These are phyloP conservation scores for Monascus ruber DNA, from an alignment of 2,329 filamentous ascomycete genomes.

Conservation along the genomic window DNA sequence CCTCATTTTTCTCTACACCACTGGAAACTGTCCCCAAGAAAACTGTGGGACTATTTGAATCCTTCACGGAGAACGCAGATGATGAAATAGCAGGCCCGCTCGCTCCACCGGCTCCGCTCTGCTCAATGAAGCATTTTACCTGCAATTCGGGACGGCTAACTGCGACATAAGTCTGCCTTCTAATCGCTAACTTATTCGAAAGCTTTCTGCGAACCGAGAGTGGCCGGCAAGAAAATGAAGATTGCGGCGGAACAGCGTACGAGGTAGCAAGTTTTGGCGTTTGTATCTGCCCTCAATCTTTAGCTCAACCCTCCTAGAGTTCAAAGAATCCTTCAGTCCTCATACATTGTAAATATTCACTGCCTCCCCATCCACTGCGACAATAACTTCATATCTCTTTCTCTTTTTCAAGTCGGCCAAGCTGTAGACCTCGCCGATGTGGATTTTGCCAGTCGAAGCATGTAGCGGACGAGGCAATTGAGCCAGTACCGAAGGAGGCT, in stretches of 20 bases:
- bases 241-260: conserved; percentile 50
- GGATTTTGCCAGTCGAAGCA: conserved; percentile 28
- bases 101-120: conserved; percentile 21
- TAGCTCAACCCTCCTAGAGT: not conserved
- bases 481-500: conserved; percentile 32
- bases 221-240: conserved; percentile 45
- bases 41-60: conserved; percentile 25
- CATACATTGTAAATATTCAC: conserved; percentile 52
- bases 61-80: conserved; percentile 26
- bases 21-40: conserved; percentile 29
- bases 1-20: conserved; percentile 5
- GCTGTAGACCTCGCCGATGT: conserved; percentile 40
- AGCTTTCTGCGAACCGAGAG: conserved; percentile 46
- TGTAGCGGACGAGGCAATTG: conserved; percentile 35
- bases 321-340: not conserved
- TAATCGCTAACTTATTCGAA: conserved; percentile 30
- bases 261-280: conserved; percentile 49
- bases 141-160: conserved; percentile 38
- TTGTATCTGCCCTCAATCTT: conserved; percentile 39
- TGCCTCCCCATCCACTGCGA: conserved; percentile 50
- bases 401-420: conserved; percentile 46
- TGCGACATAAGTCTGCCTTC: conserved; percentile 47
- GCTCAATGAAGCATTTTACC: conserved; percentile 45
- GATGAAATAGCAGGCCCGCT: conserved; percentile 27
- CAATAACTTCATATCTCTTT: conserved; percentile 51